These are phyloP conservation scores for Nicotiana tomentosiformis DNA, from an alignment of 257 asterid genomes.

Conservation along the genomic window DNA sequence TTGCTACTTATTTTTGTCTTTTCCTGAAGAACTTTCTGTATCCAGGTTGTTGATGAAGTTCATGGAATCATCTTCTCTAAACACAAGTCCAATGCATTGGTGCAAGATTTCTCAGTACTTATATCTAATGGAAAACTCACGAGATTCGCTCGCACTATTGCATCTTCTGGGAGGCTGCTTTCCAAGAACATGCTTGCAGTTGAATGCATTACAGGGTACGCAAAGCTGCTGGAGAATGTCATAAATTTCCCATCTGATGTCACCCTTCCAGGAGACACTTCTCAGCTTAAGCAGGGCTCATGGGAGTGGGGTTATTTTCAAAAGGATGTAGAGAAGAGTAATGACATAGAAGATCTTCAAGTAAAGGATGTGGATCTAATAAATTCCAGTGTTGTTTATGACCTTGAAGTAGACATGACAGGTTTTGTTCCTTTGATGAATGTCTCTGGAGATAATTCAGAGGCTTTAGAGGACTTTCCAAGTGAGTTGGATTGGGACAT, in stretches of 20 bases:
- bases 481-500: slow-evolving; percentile 73
- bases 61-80: slow-evolving; percentile 64
- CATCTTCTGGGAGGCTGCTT: slow-evolving; percentile 66
- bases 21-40: slow-evolving; percentile 18
- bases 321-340: slow-evolving; percentile 45
- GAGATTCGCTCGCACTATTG: slow-evolving; percentile 58
- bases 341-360: slow-evolving; percentile 22
- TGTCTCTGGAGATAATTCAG: slow-evolving; percentile 34
- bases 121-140: slow-evolving; percentile 63
- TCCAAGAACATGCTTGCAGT: slow-evolving; percentile 84
- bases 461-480: slow-evolving; percentile 41
- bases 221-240: slow-evolving; percentile 63
- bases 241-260: slow-evolving; percentile 89
- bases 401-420: slow-evolving; percentile 59
- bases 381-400: slow-evolving; percentile 51
- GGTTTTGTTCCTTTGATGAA: slow-evolving; percentile 31
- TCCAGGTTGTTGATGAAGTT: slow-evolving; percentile 79
- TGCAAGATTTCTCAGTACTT: slow-evolving; percentile 58
- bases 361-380: slow-evolving; percentile 31
- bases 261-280: slow-evolving; percentile 54
- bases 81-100: slow-evolving; percentile 57
- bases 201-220: slow-evolving; percentile 63
- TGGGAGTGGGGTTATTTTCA: slow-evolving; percentile 81
- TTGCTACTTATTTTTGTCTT: slow-evolving; percentile 2
- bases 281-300: slow-evolving; percentile 46